phyloP scores from a whole-genome alignment of 257 asterid species.

The Nicotiana knightiana region DNA sequence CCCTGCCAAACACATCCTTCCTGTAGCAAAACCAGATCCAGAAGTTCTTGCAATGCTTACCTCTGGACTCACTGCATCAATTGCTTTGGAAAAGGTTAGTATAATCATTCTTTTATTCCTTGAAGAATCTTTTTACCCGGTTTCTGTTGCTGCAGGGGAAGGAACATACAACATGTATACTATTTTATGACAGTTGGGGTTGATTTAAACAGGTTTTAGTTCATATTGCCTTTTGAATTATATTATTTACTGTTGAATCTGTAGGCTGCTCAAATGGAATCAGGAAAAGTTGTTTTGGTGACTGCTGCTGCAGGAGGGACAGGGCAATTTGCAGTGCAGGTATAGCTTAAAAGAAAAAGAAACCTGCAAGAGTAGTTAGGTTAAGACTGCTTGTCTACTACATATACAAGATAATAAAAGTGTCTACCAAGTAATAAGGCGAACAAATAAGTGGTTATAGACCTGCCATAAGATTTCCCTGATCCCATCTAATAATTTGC shows the following conservation, averaged over 20 bases:
- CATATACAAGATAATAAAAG: not conserved
- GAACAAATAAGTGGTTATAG: not conserved
- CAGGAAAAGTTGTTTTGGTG: constrained; percentile 83
- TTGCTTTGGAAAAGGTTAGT: constrained; percentile 84
- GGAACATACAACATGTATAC: not conserved
- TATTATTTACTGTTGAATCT: not conserved
- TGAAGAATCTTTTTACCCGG: not conserved
- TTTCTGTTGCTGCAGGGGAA: not conserved
- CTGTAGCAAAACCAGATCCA: constrained; percentile 91
- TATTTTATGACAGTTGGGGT: not conserved
- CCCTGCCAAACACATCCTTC: constrained; percentile 75
- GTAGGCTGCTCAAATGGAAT: constrained; percentile 85
- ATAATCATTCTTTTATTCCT: not conserved
- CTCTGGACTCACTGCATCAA: constrained; percentile 94
- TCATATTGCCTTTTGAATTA: not conserved
- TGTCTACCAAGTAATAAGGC: not conserved
- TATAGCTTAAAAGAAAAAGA: constrained; percentile 16
- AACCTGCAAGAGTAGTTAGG: not conserved
- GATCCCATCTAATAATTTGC: not conserved
- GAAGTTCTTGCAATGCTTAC: constrained; percentile 98
- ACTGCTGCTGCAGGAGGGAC: constrained; percentile 99
- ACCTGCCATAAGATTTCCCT: not conserved
- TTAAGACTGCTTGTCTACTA: not conserved
- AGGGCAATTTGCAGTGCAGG: constrained; percentile 99
- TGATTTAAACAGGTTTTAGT: not conserved